Percentiles rank a stretch among this genome's conserved stretches.
Conservation (phyloP, 805 yeast genomes). For the Pichia thaimueangensis region DNA sequence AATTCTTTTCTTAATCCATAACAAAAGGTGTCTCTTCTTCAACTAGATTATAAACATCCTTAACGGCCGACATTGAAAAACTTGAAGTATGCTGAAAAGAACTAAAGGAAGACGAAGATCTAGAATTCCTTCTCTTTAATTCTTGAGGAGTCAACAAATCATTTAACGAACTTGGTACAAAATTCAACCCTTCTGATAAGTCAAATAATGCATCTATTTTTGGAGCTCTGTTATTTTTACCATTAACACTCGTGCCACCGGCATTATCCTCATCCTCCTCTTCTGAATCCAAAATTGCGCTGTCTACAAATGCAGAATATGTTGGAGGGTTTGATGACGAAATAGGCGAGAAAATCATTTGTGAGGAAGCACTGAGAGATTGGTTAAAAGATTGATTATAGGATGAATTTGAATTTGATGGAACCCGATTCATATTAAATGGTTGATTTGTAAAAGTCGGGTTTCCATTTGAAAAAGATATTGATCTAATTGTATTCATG, state of each 20-base stretch:
- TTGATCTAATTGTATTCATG: conserved; percentile 4
- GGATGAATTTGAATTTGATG: neutral
- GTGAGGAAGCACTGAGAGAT: neutral
- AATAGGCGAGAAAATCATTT: conserved; percentile 2
- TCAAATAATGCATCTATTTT: neutral
- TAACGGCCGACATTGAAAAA: conserved; percentile 1
- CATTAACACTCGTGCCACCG: neutral
- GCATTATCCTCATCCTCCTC: conserved; percentile 11
- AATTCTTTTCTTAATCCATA: conserved; percentile 26
- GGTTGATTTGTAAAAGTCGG: neutral
- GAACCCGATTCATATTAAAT: neutral
- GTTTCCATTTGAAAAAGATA: conserved; percentile 6
- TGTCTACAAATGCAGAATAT: conserved; percentile 1
- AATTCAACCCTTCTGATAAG: conserved; percentile 52
- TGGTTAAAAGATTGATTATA: neutral
- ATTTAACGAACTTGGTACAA: conserved; percentile 73
- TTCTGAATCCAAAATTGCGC: conserved; percentile 17
- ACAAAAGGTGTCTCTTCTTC: conserved; percentile 33
- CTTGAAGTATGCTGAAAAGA: conserved; percentile 4
- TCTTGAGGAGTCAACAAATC: conserved; percentile 82
- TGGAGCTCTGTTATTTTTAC: neutral
- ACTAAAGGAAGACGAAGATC: conserved; percentile 28
- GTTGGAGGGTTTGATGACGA: neutral
- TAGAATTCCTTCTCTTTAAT: conserved; percentile 55
- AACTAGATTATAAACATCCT: conserved; percentile 11